These are phyloP conservation scores for Harringtonia lauricola DNA, from an alignment of 2,329 filamentous ascomycete genomes.

Conservation along the genomic window DNA sequence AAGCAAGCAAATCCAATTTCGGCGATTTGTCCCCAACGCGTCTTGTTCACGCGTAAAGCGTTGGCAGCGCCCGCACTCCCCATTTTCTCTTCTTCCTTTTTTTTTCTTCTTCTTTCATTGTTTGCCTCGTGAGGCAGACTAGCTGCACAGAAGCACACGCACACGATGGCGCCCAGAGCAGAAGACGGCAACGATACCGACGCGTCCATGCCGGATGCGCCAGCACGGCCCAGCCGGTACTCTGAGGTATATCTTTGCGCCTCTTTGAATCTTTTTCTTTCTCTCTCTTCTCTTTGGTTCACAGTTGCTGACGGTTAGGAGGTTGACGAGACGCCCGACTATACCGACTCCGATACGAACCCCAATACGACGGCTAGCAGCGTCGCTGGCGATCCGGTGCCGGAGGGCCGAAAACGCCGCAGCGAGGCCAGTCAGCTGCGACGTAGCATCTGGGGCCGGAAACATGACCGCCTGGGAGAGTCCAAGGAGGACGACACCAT, in stretches of 20 bases:
- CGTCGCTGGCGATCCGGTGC: constrained; percentile 60
- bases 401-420: constrained; percentile 74
- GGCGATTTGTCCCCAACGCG: too few relatives aligned
- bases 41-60: background rate
- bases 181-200: constrained; percentile 43
- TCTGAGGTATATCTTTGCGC: constrained; percentile 21
- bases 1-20: too few relatives aligned
- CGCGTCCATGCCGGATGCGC: constrained; percentile 53
- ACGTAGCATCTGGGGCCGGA: constrained; percentile 87
- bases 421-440: constrained; percentile 82
- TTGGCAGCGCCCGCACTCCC: too few relatives aligned
- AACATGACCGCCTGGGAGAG: constrained; percentile 83
- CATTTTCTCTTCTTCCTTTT: background rate
- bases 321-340: constrained; percentile 55
- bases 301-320: constrained; percentile 31
- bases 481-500: constrained; percentile 98
- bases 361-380: constrained; percentile 70
- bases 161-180: constrained; percentile 1
- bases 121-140: too few relatives aligned
- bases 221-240: constrained; percentile 25
- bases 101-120: background rate
- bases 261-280: background rate
- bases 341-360: constrained; percentile 56
- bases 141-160: background rate
- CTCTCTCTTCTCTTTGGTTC: background rate